Evolutionary conservation across 352 stramenopile genomes (phyloP).

Genomic region (Globisporangium iwayamae): DNA sequence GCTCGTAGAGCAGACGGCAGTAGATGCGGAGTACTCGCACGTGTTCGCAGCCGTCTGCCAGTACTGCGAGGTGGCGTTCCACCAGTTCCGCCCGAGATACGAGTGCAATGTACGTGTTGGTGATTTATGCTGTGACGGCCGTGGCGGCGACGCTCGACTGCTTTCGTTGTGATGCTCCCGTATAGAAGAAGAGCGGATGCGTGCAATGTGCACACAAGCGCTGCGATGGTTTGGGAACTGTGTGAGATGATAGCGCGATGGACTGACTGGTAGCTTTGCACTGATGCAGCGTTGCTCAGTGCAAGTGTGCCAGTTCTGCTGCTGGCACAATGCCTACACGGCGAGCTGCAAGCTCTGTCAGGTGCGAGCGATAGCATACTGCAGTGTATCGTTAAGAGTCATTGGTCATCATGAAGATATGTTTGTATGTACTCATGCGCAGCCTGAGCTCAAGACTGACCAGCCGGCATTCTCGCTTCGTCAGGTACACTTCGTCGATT

Average conservation of each 20-base stretch:
- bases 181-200: neutral
- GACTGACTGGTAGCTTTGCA: neutral
- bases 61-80: conserved; percentile 39
- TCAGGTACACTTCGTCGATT: conserved; percentile 11
- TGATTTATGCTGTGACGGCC: neutral
- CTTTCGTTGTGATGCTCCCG: neutral
- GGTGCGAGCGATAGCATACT: conserved; percentile 2
- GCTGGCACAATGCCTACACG: conserved; percentile 25
- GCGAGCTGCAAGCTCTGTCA: conserved; percentile 40
- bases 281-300: conserved; percentile 29
- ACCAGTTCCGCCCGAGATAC: conserved; percentile 34
- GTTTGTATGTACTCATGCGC: neutral
- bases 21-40: neutral
- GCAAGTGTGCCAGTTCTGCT: conserved; percentile 43
- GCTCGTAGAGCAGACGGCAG: neutral
- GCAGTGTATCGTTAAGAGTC: neutral
- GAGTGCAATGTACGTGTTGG: conserved; percentile 33
- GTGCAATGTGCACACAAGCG: neutral
- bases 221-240: no score
- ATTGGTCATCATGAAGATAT: neutral
- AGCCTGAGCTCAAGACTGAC: conserved; percentile 33
- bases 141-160: neutral
- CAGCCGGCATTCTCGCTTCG: conserved; percentile 40
- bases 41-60: conserved; percentile 26
- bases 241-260: neutral